phyloP scores from a whole-genome alignment of 768 basidiomycete species.

The Panaeolus papilionaceus region DNA sequence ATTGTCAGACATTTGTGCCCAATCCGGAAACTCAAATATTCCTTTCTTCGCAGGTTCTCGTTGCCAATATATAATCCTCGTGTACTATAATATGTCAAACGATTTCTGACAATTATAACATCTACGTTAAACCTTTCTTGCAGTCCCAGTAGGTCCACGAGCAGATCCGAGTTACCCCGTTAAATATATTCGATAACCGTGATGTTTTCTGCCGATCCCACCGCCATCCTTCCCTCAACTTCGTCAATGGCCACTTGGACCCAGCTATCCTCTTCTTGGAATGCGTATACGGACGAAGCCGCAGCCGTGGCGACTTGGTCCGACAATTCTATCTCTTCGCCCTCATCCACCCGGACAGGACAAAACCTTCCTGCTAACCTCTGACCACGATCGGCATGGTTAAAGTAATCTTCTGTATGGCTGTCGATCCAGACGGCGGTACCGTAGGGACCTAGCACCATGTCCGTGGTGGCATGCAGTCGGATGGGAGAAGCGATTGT shows the following conservation, averaged over 20 bases:
- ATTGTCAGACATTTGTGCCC: not conserved
- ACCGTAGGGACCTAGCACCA: conserved; percentile 61
- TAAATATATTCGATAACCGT: conserved; percentile 56
- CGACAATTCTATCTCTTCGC: conserved; percentile 27
- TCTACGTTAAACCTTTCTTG: not conserved
- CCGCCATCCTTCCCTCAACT: conserved; percentile 50
- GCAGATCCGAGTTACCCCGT: conserved; percentile 15
- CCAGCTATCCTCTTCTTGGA: conserved; percentile 57
- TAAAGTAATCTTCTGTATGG: conserved; percentile 57
- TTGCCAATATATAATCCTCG: conserved; percentile 46
- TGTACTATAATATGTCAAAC: not conserved
- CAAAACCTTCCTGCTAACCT: conserved; percentile 55
- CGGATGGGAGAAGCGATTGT: conserved; percentile 62
- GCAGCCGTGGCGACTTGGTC: conserved; percentile 33
- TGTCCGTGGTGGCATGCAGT: conserved; percentile 58
- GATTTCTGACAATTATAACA: not conserved
- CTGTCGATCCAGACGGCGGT: conserved; percentile 73
- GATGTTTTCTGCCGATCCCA: conserved; percentile 56
- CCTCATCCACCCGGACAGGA: conserved; percentile 26
- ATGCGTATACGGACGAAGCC: conserved; percentile 50
- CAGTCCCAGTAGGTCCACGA: not conserved
- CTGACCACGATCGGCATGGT: conserved; percentile 57
- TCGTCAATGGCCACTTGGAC: conserved; percentile 52
- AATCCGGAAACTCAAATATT: conserved; percentile 4
- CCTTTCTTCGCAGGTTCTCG: conserved; percentile 52